A percentile compares a stretch with the other conserved stretches of the same genome.
Evolutionary conservation across 257 asterid genomes (phyloP).

Genomic region (Scutellaria minor): DNA sequence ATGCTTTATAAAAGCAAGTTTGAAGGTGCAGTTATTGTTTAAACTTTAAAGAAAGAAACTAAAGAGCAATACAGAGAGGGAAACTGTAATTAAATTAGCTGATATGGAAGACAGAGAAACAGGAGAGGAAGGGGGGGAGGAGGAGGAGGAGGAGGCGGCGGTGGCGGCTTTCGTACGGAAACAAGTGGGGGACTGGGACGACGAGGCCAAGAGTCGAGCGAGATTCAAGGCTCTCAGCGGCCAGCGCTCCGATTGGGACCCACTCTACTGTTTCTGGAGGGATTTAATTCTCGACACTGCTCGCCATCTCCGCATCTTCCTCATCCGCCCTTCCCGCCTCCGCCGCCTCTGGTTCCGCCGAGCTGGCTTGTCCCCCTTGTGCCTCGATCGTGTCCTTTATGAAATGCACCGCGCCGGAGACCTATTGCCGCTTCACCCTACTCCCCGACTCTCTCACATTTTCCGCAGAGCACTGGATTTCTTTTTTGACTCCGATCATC

Average conservation of each 20-base stretch:
- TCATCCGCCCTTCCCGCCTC: slow-evolving; percentile 65
- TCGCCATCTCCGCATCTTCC: slow-evolving; percentile 59
- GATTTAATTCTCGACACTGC: slow-evolving; percentile 70
- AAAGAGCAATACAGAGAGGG: too few species aligned
- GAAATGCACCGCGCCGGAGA: slow-evolving; percentile 83
- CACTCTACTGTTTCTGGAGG: slow-evolving; percentile 77
- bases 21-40: too few species aligned
- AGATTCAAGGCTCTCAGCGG: slow-evolving; percentile 86
- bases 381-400: slow-evolving; percentile 69
- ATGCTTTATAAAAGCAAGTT: too few species aligned
- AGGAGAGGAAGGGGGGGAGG: slow-evolving; percentile 29
- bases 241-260: slow-evolving; percentile 83
- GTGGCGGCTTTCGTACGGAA: slow-evolving; percentile 52
- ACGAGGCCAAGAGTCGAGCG: slow-evolving; percentile 53
- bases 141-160: slow-evolving; percentile 36
- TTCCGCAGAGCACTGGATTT: slow-evolving; percentile 49
- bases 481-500: slow-evolving; percentile 31
- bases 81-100: too few species aligned
- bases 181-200: slow-evolving; percentile 77
- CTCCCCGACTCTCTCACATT: slow-evolving; percentile 48
- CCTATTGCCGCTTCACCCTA: slow-evolving; percentile 44
- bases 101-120: slow-evolving; percentile 16
- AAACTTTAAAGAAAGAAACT: too few species aligned
- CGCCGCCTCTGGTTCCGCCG: slow-evolving; percentile 66
- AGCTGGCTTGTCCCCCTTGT: slow-evolving; percentile 69